Conservation (phyloP, 2,329 filamentous ascomycete genomes). For the Nakataea oryzae region DNA sequence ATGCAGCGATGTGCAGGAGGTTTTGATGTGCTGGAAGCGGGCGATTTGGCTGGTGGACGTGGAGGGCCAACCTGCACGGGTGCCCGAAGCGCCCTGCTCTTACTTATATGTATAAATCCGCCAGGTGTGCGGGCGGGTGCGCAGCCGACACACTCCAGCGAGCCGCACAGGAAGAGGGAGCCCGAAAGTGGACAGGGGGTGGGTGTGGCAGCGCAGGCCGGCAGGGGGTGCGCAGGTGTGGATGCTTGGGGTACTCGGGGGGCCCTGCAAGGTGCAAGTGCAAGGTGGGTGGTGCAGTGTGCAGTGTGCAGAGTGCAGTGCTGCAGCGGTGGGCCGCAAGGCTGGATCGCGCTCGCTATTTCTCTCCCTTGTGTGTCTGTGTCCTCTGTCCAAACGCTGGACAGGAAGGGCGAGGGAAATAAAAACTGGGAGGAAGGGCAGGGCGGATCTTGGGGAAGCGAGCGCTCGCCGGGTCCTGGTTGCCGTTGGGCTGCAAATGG, state of each 20-base stretch:
- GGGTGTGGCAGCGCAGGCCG: neutral
- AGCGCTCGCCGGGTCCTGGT: no score
- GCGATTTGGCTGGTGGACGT: neutral
- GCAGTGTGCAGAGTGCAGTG: neutral
- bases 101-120: neutral
- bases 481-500: neutral
- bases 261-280: no score
- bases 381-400: neutral
- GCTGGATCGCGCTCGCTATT: neutral
- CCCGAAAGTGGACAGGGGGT: neutral
- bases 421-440: neutral
- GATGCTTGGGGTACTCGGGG: no score
- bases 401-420: neutral
- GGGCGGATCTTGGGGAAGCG: neutral
- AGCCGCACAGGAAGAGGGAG: neutral
- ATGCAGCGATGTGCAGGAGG: neutral
- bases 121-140: neutral
- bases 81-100: neutral
- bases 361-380: neutral
- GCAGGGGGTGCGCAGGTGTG: no score
- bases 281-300: neutral
- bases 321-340: neutral
- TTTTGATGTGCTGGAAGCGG: neutral
- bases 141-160: neutral
- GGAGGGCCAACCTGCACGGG: neutral